Evolutionary conservation across 2,329 filamentous ascomycete genomes (phyloP), one percentile per base, ranked within the genome.

Genomic region (Macrophomina pseudophaseolina): DNA sequence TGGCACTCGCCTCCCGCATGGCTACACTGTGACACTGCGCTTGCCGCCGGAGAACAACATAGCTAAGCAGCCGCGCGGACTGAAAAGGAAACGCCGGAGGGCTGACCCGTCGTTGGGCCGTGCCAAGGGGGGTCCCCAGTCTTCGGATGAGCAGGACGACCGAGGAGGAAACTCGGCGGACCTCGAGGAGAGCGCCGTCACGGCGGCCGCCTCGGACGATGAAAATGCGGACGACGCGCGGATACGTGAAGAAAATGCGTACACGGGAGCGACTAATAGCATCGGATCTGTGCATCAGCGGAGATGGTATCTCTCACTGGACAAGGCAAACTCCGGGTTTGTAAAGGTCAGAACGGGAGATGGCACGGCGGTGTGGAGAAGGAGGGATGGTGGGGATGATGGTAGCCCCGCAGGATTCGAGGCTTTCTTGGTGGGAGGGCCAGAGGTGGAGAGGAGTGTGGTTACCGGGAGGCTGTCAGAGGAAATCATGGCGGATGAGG

Each of bases 231-330:
- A 85, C 46, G 76, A 84, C 14, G 66, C 68, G 1, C 58, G 59
- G 46, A 81, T 90, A 30, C 84, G 87, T 7, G 74, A 74, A 2
- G 86, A 84, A 5, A 92, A 92, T 71, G 88, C 89, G 4, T 92
- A 92, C 71, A 78, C 85, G 0, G 89, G 90, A 5, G 87, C 90
- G 0, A 81, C 72, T 1, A 92, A 92, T 71, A 85, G 82, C 2
- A 88, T 92, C 48, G 87, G 85, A 5, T 91, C 88, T 44, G 80
- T 91, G 4, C 85, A 91, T 71, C 89, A 91, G 74, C 83, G 89
- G 5, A 81, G 82, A 49, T 92, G 89, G 90, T 90, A 86, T 67
- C 71, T 91, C 18, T 85, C 85, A 11, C 79, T 92, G 1, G 90
- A 92, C 71, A 81, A 87, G 12, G 74, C 72, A 32, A 84, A 81